Conservation (phyloP, 768 basidiomycete genomes). For the Trametes gibbosa region DNA sequence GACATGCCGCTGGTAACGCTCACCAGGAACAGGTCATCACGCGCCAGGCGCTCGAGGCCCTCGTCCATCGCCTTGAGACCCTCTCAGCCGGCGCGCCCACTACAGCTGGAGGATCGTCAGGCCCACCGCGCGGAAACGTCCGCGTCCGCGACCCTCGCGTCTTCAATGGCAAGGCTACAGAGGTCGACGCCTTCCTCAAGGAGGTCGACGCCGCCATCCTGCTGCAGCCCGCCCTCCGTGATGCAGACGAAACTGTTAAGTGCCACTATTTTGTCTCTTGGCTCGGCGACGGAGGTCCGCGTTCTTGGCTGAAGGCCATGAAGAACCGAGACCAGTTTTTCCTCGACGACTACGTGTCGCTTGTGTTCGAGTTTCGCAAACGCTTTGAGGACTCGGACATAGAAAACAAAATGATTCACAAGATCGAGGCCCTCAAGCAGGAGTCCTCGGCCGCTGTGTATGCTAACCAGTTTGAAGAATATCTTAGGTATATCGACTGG, state of each 20-base stretch:
- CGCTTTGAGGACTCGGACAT: slow-evolving; percentile 5
- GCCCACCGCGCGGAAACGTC: neutral
- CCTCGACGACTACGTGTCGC: neutral
- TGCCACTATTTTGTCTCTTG: neutral
- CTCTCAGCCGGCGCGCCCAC: neutral
- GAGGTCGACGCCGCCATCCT: neutral
- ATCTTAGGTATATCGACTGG: slow-evolving; percentile 28
- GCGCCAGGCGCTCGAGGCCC: neutral
- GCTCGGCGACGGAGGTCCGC: slow-evolving; percentile 3
- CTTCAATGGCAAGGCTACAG: neutral
- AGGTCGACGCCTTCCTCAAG: neutral
- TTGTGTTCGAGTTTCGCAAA: neutral
- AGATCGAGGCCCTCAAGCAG: slow-evolving; percentile 32
- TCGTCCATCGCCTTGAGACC: neutral
- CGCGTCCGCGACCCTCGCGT: neutral
- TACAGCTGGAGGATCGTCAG: neutral
- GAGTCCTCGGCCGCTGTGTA: slow-evolving; percentile 30
- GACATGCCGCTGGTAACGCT: neutral
- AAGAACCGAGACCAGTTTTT: neutral
- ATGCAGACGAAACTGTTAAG: slow-evolving; percentile 2
- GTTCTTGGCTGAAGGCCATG: neutral
- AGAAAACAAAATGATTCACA: slow-evolving; percentile 3
- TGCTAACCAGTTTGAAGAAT: slow-evolving; percentile 28
- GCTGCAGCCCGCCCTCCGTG: neutral
- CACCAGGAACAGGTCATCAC: neutral